Evolutionary conservation across 176 grass and related monocot genomes (phyloP), one percentile per base, ranked within the genome.

Genomic region (Alloteropsis semialata): DNA sequence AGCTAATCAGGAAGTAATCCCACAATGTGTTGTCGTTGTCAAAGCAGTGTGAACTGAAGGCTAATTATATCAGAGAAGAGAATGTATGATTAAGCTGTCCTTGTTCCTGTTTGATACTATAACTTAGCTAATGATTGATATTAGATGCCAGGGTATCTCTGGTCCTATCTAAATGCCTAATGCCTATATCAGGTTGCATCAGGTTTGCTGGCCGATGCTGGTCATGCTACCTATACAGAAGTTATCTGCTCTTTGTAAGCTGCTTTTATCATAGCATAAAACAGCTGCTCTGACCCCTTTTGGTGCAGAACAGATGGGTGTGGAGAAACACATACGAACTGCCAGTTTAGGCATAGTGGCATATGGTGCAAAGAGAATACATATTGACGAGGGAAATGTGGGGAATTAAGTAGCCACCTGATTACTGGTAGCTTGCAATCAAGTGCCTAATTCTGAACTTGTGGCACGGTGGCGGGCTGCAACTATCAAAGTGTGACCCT

Each of bases 1-100:
- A 45, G 85, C 61, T 30, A 65, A 60, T 72, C 70, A 61, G 33
- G 79, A 71, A 65, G 66, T 72, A 50, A 87, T 61, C 21, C 60
- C 77, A 49, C 59, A 68, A 43, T 32, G 50, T 42, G 37, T 37
- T 36, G 67, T 45, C 41, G 25, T 48, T 24, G 41, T 11, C 53
- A 68, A 53, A 22, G 41, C 12, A 57, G 45, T n/a, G 48, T 13
- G 36, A 57, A 28, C 59, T 22, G 59, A 22, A 68, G 19, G 12
- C 42, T 42, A 42, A 50, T 50, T 54, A 22, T 50, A 1, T 77
- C 62, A 41, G 46, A 5, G 3, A 36, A 2, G 36, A 18, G 27
- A 9, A 77, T 14, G 36, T 27, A 77, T 77, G 50, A 84, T 84
- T 68, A 69, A 68, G 36, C 36, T 59, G 74, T 49, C 74, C 74